Conservation (phyloP, 1,139 yeast genomes). For the Suhomyces wounanorum region DNA sequence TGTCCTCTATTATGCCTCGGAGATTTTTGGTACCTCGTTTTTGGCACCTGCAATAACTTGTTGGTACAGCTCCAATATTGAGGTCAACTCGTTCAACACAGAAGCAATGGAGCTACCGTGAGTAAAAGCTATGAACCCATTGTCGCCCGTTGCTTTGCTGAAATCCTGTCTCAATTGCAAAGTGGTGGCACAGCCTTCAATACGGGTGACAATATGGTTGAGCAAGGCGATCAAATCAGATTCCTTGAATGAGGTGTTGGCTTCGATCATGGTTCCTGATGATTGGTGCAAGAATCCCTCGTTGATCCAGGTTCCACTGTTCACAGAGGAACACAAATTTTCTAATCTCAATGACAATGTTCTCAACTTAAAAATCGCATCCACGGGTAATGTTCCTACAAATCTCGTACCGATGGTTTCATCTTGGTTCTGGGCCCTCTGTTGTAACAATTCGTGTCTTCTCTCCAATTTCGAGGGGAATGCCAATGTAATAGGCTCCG, state of each 20-base stretch:
- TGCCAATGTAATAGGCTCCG: constrained; percentile 79
- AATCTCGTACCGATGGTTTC: constrained; percentile 25
- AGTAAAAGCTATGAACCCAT: constrained; percentile 28
- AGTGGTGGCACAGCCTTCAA: constrained; percentile 54
- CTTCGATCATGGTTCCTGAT: constrained; percentile 27
- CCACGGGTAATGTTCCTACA: constrained; percentile 46
- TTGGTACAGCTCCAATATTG: constrained; percentile 11
- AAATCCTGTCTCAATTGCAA: constrained; percentile 39
- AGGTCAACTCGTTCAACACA: constrained; percentile 31
- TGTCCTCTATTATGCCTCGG: neutral
- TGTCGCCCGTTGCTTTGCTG: constrained; percentile 25
- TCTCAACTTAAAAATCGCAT: constrained; percentile 49
- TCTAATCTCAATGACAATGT: constrained; percentile 53
- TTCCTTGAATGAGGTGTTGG: constrained; percentile 31
- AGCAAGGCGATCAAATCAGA: constrained; percentile 49
- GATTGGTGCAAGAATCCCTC: constrained; percentile 34
- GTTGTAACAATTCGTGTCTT: constrained; percentile 51
- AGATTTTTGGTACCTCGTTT: neutral
- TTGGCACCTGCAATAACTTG: neutral
- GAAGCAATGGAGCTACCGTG: constrained; percentile 25
- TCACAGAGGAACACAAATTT: constrained; percentile 42
- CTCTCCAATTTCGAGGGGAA: constrained; percentile 69
- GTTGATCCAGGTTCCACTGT: constrained; percentile 26
- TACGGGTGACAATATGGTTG: constrained; percentile 63
- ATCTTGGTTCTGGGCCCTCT: constrained; percentile 24